phyloP scores from a whole-genome alignment of 805 yeast genomes.

The Ogataea naganishii region DNA sequence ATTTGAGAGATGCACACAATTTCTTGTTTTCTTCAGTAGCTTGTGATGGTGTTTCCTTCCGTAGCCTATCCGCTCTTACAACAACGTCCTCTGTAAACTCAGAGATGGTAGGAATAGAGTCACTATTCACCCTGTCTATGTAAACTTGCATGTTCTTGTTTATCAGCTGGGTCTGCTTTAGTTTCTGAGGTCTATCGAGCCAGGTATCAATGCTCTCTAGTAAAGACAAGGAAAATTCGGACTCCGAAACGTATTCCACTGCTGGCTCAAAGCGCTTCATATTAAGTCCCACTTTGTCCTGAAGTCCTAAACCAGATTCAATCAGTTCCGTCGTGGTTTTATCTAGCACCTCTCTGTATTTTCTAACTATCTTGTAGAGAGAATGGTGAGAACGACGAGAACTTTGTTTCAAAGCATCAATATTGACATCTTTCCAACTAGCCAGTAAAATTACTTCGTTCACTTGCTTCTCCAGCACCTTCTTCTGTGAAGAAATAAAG shows the following conservation, averaged over 20 bases:
- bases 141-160: constrained; percentile 49
- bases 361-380: constrained; percentile 75
- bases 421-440: constrained; percentile 94
- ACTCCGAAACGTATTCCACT: constrained; percentile 5
- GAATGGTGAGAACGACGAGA: constrained; percentile 82
- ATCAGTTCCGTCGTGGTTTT: constrained; percentile 44
- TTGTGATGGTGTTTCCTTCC: constrained; percentile 68
- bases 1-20: constrained; percentile 56
- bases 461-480: constrained; percentile 65
- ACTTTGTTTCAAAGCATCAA: constrained; percentile 89
- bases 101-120: constrained; percentile 38
- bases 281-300: constrained; percentile 3
- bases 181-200: constrained; percentile 46
- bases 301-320: constrained; percentile 44
- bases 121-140: constrained; percentile 23
- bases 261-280: constrained; percentile 4
- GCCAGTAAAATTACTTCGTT: constrained; percentile 82
- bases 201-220: constrained; percentile 25
- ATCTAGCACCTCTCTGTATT: constrained; percentile 59
- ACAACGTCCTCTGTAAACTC: constrained; percentile 47
- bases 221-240: background rate
- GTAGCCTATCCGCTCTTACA: constrained; percentile 51
- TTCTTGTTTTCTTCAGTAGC: constrained; percentile 71
- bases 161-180: constrained; percentile 42
- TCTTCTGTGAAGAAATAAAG: constrained; percentile 35